Base-by-base conservation (phyloP, 208 protist genomes). In the Crithidia acanthocephali region DNA sequence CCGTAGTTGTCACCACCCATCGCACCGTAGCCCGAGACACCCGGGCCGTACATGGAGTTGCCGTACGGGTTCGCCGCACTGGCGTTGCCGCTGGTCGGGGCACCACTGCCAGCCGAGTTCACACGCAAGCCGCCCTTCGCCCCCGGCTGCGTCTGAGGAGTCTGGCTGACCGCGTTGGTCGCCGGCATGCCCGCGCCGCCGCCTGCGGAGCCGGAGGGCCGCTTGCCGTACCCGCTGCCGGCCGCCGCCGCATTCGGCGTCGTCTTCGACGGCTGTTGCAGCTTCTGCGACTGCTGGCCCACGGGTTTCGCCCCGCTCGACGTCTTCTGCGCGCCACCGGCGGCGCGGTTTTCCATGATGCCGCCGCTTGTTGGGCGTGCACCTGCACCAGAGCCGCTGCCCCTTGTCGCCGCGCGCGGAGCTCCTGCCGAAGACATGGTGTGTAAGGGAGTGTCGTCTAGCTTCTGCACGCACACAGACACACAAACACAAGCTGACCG, bases 41-140 rank as follows among this genome's bases (percentile, higher is more conserved):
- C 64, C 10, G 32, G 56, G 30, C 80, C 73, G 58, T 85, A 70
- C 61, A 74, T 75, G 15, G 64, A 65, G 69, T 48, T 48, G 27
- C 27, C 22, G 59, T 68, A 55, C 32, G 45, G 33, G 25, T 57
- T 42, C 6, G 20, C 22, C 32, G 25, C 53, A 45, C 56, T 42
- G 53, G 23, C 23, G 23, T 15, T 22, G 15, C 28, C 28, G 28
- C 7, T 57, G 11, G 28, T 22, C 23, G 28, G 23, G 28, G 23
- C 28, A 57, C 28, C 40, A 5, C 30, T 57, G 32, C 33, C 47
- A 20, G 42, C 22, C 15, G 51, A 18, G 25, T 23, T 27, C 18
- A 22, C 33, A 42, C 27, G 27, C 23, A 22, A 2, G 22, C 66
- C 53, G 22, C 58, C 44, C 32, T 42, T 42, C 35, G 16, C 27